Percentiles rank a stretch among this genome's conserved stretches.
Conservation (phyloP, 495 filamentous ascomycete genomes). For the Talaromyces nanjingensis region DNA sequence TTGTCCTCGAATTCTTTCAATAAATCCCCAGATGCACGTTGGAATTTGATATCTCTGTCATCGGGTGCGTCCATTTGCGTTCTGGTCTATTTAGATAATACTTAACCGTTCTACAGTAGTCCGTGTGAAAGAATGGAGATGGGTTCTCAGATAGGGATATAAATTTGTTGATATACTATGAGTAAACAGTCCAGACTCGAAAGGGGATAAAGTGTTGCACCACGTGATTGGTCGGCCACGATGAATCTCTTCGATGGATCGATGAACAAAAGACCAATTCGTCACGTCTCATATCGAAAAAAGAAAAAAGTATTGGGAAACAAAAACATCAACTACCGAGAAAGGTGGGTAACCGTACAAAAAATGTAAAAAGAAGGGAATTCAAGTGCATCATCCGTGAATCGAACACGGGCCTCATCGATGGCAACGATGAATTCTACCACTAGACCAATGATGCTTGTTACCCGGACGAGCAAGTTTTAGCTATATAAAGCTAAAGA, state of each 20-base stretch:
- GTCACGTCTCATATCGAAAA: background rate
- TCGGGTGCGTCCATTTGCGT: slow-evolving; percentile 40
- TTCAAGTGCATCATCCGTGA: slow-evolving; percentile 45
- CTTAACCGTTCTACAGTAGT: background rate
- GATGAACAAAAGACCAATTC: no score
- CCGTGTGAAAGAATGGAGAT: background rate
- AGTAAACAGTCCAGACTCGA: background rate
- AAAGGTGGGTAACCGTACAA: background rate
- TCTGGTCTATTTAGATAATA: background rate
- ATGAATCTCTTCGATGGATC: background rate
- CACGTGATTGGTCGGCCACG: background rate
- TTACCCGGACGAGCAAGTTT: background rate
- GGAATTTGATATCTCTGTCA: slow-evolving; percentile 66
- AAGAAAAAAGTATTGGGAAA: background rate
- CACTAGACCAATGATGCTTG: slow-evolving; percentile 51
- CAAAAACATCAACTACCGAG: background rate
- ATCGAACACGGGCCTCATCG: slow-evolving; percentile 55
- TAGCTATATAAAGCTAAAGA: background rate
- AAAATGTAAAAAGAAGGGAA: background rate
- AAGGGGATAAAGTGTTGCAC: background rate
- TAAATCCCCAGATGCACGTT: slow-evolving; percentile 61
- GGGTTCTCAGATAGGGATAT: background rate
- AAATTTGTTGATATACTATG: background rate
- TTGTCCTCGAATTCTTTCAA: slow-evolving; percentile 55
- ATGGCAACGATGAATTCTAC: slow-evolving; percentile 57